These are phyloP conservation scores for Coffea humblotiana DNA, from an alignment of 305 asterid genomes.

Conservation along the genomic window DNA sequence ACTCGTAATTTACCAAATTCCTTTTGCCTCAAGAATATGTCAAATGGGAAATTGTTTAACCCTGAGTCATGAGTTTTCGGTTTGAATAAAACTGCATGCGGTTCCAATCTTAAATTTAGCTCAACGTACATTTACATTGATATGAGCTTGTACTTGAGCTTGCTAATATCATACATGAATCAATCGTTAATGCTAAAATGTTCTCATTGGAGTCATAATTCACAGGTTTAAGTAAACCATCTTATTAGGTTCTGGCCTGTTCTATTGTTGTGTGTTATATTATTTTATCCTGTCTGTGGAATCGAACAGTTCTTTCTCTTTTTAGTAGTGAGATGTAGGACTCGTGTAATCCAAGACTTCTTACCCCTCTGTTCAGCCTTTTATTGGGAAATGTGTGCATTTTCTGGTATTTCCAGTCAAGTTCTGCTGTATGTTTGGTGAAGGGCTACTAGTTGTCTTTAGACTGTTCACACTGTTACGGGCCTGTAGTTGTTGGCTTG, in stretches of 20 bases:
- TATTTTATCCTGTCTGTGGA: background rate
- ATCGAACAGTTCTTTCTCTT: background rate
- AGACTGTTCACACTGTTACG: background rate
- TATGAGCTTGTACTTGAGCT: background rate
- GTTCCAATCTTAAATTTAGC: background rate
- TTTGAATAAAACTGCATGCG: too few species aligned
- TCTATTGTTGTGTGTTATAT: background rate
- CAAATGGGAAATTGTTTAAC: background rate
- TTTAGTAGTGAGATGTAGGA: background rate
- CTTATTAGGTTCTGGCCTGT: background rate
- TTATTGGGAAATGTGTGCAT: background rate
- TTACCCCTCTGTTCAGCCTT: background rate
- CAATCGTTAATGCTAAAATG: background rate
- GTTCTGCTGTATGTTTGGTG: background rate
- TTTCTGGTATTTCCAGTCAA: background rate
- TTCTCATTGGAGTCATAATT: background rate
- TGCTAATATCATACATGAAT: background rate
- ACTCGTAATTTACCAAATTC: background rate
- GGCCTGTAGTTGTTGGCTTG: background rate
- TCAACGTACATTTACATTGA: background rate
- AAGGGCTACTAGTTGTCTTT: background rate
- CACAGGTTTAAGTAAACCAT: background rate
- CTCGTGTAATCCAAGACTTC: background rate
- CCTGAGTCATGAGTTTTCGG: background rate
- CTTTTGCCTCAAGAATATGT: background rate